Evolutionary conservation across 2,329 filamentous ascomycete species (phyloP).

Genomic region (Aspergillus niger): DNA sequence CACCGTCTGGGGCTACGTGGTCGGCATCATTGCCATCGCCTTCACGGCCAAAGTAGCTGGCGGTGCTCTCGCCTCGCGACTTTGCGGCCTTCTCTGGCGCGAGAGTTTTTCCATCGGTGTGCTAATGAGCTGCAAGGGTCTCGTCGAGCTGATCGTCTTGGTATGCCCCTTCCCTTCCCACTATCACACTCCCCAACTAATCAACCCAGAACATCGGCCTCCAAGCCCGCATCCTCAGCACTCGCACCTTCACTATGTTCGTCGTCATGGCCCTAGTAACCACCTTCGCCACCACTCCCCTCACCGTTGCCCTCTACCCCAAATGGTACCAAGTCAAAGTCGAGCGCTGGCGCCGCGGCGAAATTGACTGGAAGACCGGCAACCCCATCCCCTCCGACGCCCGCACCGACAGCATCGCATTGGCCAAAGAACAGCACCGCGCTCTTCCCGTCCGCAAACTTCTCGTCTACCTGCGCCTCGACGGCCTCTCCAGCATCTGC

Average conservation of each 20-base stretch:
- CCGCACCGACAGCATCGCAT: slow-evolving; percentile 49
- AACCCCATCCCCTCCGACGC: slow-evolving; percentile 49
- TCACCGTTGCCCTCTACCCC: slow-evolving; percentile 74
- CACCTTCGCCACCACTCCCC: slow-evolving; percentile 78
- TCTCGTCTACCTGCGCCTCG: slow-evolving; percentile 79
- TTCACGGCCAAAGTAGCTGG: slow-evolving; percentile 84
- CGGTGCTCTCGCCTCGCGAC: slow-evolving; percentile 73
- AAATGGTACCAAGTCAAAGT: slow-evolving; percentile 74
- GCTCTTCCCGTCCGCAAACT: slow-evolving; percentile 61
- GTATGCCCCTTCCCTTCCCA: slow-evolving; percentile 52
- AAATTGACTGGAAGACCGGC: slow-evolving; percentile 81
- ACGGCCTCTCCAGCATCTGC: slow-evolving; percentile 79
- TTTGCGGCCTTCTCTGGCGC: slow-evolving; percentile 81
- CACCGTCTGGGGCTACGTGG: slow-evolving; percentile 84
- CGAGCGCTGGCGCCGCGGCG: slow-evolving; percentile 73
- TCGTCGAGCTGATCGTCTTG: slow-evolving; percentile 92
- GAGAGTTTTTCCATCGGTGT: slow-evolving; percentile 86
- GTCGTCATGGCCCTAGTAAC: slow-evolving; percentile 91
- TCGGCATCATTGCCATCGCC: slow-evolving; percentile 78
- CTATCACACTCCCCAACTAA: neutral
- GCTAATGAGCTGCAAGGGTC: slow-evolving; percentile 94
- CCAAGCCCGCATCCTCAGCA: slow-evolving; percentile 78
- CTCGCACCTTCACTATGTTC: slow-evolving; percentile 86
- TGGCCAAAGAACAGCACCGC: slow-evolving; percentile 53
- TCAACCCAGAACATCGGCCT: slow-evolving; percentile 71